Conservation (phyloP, 768 basidiomycete genomes). For the Lactifluus hygrophoroides region DNA sequence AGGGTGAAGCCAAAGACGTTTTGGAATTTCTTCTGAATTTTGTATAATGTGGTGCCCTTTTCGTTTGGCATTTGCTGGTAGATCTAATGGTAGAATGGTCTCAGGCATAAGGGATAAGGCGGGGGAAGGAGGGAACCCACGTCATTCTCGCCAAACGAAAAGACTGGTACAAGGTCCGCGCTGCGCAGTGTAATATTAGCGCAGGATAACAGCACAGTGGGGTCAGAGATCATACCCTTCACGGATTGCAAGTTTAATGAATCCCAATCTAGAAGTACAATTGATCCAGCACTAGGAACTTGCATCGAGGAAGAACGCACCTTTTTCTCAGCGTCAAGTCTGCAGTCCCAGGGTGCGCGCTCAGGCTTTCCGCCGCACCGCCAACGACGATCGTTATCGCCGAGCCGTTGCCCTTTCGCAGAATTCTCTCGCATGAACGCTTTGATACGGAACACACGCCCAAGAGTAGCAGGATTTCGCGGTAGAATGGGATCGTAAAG, state of each 20-base stretch:
- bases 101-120: neutral
- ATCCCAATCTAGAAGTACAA: constrained; percentile 76
- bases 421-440: constrained; percentile 80
- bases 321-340: constrained; percentile 73
- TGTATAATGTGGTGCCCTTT: constrained; percentile 81
- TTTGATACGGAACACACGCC: constrained; percentile 94
- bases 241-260: constrained; percentile 90
- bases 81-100: constrained; percentile 46
- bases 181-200: constrained; percentile 31
- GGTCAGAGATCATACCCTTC: constrained; percentile 49
- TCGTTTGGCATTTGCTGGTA: constrained; percentile 96
- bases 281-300: too few species aligned
- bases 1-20: constrained; percentile 90
- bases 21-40: constrained; percentile 86
- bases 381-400: constrained; percentile 95
- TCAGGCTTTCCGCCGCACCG: constrained; percentile 90
- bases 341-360: constrained; percentile 94
- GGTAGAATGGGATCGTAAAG: constrained; percentile 88
- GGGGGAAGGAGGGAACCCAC: constrained; percentile 36
- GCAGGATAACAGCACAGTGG: neutral
- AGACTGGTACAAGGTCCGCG: constrained; percentile 94
- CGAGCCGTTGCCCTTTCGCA: constrained; percentile 36
- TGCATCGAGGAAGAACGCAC: constrained; percentile 38
- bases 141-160: constrained; percentile 98
- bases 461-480: constrained; percentile 78